Percentiles rank a stretch among this genome's conserved stretches.
phyloP scores from a whole-genome alignment of 495 filamentous ascomycete genomes.

The Penicillium maclennaniae region DNA sequence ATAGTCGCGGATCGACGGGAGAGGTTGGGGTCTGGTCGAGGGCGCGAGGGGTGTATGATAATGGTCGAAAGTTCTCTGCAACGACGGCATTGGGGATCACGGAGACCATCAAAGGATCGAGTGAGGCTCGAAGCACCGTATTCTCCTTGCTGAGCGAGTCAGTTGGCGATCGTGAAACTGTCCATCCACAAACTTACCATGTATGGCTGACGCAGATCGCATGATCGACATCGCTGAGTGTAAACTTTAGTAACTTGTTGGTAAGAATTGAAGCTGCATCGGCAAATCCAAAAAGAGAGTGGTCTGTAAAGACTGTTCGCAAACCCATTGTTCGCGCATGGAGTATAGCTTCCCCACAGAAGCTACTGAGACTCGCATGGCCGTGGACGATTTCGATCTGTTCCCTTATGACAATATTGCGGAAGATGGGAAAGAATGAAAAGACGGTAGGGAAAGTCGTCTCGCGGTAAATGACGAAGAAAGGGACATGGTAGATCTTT shows the following conservation, averaged over 20 bases:
- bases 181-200: slow-evolving; percentile 52
- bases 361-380: slow-evolving; percentile 83
- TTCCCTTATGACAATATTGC: slow-evolving; percentile 91
- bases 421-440: slow-evolving; percentile 94
- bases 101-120: slow-evolving; percentile 94
- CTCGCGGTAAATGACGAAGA: slow-evolving; percentile 90
- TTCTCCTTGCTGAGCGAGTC: slow-evolving; percentile 77
- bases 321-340: slow-evolving; percentile 96
- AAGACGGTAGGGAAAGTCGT: slow-evolving; percentile 97
- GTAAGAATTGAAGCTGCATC: slow-evolving; percentile 94
- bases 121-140: slow-evolving; percentile 87
- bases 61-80: slow-evolving; percentile 87
- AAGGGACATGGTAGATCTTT: slow-evolving; percentile 97
- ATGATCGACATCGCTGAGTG: slow-evolving; percentile 93
- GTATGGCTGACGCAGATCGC: slow-evolving; percentile 98
- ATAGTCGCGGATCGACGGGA: slow-evolving; percentile 39
- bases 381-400: slow-evolving; percentile 96
- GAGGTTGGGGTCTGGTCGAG: slow-evolving; percentile 29
- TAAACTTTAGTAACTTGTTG: slow-evolving; percentile 96
- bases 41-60: slow-evolving; percentile 38
- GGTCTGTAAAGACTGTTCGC: slow-evolving; percentile 93
- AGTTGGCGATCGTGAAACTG: background rate
- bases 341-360: slow-evolving; percentile 92
- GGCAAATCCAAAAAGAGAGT: slow-evolving; percentile 96
- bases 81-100: slow-evolving; percentile 98